Conservation (phyloP, 257 asterid species). For the Jaltomata sinuosa region DNA sequence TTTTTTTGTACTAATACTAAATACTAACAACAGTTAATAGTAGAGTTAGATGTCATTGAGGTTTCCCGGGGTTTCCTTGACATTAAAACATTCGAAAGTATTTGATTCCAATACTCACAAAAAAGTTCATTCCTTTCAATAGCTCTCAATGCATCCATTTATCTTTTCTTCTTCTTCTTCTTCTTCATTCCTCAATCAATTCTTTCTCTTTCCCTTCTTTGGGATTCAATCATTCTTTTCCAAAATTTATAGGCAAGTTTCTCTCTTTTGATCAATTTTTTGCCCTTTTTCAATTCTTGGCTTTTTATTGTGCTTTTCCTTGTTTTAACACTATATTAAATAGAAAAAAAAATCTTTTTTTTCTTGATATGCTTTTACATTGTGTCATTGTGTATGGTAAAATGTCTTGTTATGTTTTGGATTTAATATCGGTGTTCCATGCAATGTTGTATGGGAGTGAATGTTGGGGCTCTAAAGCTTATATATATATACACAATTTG, state of each 20-base stretch:
- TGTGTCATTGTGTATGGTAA: background rate
- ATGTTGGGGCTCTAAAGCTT: background rate
- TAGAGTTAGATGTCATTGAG: background rate
- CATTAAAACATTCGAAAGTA: background rate
- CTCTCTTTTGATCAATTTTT: background rate
- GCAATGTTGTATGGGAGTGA: background rate
- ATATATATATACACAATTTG: no score
- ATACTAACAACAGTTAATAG: background rate
- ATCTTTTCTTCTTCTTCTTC: no score
- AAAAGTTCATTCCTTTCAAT: background rate
- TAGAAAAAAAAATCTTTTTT: no score
- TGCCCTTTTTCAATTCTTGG: background rate
- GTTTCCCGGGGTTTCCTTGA: conserved; percentile 6
- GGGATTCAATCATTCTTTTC: background rate
- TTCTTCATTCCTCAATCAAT: background rate
- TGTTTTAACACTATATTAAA: background rate
- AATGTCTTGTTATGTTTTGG: background rate
- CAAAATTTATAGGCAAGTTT: background rate
- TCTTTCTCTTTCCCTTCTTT: background rate
- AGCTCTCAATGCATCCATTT: background rate
- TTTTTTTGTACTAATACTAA: background rate
- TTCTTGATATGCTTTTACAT: background rate
- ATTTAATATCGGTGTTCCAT: background rate
- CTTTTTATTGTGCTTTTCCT: background rate
- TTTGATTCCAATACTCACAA: background rate